Conservation (phyloP, 2,329 filamentous ascomycete genomes). For the Diaporthe longicolla region DNA sequence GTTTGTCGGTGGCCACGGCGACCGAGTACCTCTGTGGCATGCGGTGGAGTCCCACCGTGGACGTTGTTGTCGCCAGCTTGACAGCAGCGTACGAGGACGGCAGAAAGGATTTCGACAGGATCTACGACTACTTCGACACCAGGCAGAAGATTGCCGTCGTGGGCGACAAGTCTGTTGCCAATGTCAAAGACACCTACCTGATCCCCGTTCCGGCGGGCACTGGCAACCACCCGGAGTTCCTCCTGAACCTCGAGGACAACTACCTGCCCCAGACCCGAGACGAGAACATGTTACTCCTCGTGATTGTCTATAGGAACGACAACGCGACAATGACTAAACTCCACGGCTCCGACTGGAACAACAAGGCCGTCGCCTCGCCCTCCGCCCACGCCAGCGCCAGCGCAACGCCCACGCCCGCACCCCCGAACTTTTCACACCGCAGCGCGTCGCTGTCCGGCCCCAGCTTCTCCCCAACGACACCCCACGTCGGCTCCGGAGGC, state of each 20-base stretch:
- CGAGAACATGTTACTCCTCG: slow-evolving; percentile 84
- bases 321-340: slow-evolving; percentile 55
- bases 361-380: slow-evolving; percentile 48
- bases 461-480: slow-evolving; percentile 68
- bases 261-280: slow-evolving; percentile 79
- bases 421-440: slow-evolving; percentile 55
- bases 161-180: slow-evolving; percentile 78
- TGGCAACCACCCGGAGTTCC: slow-evolving; percentile 83
- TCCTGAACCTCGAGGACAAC: slow-evolving; percentile 89
- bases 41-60: slow-evolving; percentile 84
- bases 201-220: slow-evolving; percentile 85
- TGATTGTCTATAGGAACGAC: slow-evolving; percentile 85
- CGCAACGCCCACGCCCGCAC: slow-evolving; percentile 53
- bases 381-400: slow-evolving; percentile 47
- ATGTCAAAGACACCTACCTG: slow-evolving; percentile 92
- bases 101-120: slow-evolving; percentile 75
- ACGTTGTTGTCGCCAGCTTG: slow-evolving; percentile 85
- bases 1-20: slow-evolving; percentile 86
- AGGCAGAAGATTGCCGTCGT: slow-evolving; percentile 91
- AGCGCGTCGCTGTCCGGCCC: slow-evolving; percentile 65
- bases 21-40: slow-evolving; percentile 93
- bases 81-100: slow-evolving; percentile 74
- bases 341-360: slow-evolving; percentile 50
- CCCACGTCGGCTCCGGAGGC: slow-evolving; percentile 50
- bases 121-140: slow-evolving; percentile 89